Conservation (phyloP, 805 yeast species). For the Starmerella bacillaris region DNA sequence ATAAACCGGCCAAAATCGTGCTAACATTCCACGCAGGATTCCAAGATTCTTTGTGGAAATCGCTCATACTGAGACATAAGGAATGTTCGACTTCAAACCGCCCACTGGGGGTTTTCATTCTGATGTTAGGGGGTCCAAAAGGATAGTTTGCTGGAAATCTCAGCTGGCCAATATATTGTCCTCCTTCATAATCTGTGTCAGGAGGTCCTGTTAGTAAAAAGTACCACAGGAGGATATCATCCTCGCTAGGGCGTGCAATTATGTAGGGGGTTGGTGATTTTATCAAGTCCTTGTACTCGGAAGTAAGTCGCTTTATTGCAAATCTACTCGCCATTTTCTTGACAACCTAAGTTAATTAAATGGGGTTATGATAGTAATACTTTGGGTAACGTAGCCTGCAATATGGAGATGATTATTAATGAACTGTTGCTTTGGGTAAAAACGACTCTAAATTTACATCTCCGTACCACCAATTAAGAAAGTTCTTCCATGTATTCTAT, state of each 20-base stretch:
- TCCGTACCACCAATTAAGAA: no score
- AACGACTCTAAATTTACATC: no score
- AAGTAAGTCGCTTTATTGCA: slow-evolving; percentile 17
- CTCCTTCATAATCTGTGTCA: slow-evolving; percentile 59
- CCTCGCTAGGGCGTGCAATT: slow-evolving; percentile 69
- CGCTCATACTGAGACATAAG: slow-evolving; percentile 71
- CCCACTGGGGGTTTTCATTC: slow-evolving; percentile 82
- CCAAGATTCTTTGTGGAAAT: slow-evolving; percentile 82
- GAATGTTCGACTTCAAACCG: slow-evolving; percentile 62
- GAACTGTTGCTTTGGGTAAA: no score
- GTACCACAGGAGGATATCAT: slow-evolving; percentile 84
- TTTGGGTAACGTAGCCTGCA: no score
- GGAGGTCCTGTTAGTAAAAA: slow-evolving; percentile 85
- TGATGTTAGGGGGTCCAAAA: slow-evolving; percentile 76
- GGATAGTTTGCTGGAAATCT: slow-evolving; percentile 83
- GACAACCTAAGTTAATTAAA: no score
- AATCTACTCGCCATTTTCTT: slow-evolving; percentile 15
- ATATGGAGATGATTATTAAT: no score
- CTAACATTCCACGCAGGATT: slow-evolving; percentile 87
- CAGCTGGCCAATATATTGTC: slow-evolving; percentile 29
- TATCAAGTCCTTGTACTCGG: slow-evolving; percentile 33
- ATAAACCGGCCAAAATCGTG: slow-evolving; percentile 65
- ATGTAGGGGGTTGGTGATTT: slow-evolving; percentile 75
- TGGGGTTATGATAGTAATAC: no score
- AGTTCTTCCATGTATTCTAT: no score